These are phyloP conservation scores for Zygotorulaspora florentina DNA, from an alignment of 805 yeast species.

Conservation along the genomic window DNA sequence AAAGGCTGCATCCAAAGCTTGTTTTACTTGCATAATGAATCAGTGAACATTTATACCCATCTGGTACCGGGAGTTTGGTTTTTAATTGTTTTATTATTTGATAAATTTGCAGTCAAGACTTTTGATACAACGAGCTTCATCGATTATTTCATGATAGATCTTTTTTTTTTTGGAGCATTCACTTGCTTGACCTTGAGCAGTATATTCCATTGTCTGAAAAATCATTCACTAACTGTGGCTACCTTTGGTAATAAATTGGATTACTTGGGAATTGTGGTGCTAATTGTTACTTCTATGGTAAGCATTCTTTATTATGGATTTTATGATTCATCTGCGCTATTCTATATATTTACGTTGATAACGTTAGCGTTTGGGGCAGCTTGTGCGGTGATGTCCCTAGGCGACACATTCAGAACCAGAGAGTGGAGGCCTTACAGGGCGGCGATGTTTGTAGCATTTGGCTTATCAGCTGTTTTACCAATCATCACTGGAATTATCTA, in stretches of 20 bases:
- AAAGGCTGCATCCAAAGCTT: conserved; percentile 45
- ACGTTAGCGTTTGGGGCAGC: conserved; percentile 53
- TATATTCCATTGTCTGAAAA: conserved; percentile 59
- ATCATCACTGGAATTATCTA: conserved; percentile 47
- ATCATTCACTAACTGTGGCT: conserved; percentile 55
- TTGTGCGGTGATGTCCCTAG: conserved; percentile 61
- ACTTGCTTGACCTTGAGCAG: conserved; percentile 61
- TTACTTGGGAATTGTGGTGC: conserved; percentile 66
- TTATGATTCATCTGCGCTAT: conserved; percentile 41
- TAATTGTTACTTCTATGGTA: conserved; percentile 60
- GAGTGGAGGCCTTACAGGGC: conserved; percentile 77
- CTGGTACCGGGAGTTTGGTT: conserved; percentile 40
- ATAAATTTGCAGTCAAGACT: conserved; percentile 32
- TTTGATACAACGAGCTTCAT: conserved; percentile 43
- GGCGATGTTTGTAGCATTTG: conserved; percentile 71
- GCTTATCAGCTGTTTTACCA: conserved; percentile 73
- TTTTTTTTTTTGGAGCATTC: conserved; percentile 50
- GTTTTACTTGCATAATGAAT: conserved; percentile 62
- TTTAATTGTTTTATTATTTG: conserved; percentile 21
- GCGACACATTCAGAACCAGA: conserved; percentile 62
- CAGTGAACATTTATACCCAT: conserved; percentile 70
- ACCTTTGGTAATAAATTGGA: conserved; percentile 65
- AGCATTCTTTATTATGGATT: conserved; percentile 47
- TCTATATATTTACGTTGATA: conserved; percentile 39
- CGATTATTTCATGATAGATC: conserved; percentile 33